Percentiles rank a stretch among this genome's conserved stretches.
These are phyloP conservation scores for Blastobotrys buckinghamii DNA, from an alignment of 1,139 yeast species.

Conservation along the genomic window DNA sequence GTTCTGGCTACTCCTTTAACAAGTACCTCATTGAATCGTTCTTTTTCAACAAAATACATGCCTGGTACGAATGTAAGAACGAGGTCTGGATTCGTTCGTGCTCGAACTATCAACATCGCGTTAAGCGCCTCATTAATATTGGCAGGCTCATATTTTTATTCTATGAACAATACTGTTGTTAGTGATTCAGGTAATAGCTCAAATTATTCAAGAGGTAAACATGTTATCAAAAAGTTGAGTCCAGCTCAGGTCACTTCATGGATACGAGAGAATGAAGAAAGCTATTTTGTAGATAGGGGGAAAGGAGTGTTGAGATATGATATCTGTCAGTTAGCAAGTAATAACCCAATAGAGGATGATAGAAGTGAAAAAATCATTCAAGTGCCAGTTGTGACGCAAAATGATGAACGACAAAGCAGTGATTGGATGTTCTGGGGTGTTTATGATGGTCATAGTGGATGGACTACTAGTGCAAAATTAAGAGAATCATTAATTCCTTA, in stretches of 20 bases:
- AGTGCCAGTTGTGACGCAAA: constrained; percentile 50
- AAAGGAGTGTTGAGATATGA: constrained; percentile 93
- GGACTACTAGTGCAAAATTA: constrained; percentile 82
- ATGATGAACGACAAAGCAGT: constrained; percentile 39
- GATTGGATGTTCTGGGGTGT: constrained; percentile 97
- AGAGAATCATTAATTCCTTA: constrained; percentile 70
- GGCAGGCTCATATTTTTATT: constrained; percentile 7
- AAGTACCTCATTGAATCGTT: background rate
- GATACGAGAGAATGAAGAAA: constrained; percentile 71
- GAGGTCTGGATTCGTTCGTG: background rate
- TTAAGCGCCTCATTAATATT: constrained; percentile 10
- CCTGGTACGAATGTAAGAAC: background rate
- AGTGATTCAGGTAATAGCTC: constrained; percentile 6
- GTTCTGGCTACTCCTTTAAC: background rate
- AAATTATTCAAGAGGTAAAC: constrained; percentile 12
- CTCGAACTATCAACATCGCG: background rate
- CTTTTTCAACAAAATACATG: background rate
- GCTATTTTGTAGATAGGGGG: constrained; percentile 73
- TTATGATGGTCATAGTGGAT: constrained; percentile 97
- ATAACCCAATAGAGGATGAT: constrained; percentile 93
- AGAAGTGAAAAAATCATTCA: constrained; percentile 82
- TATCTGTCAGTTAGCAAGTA: constrained; percentile 82
- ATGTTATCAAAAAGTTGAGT: constrained; percentile 40
- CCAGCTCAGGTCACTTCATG: constrained; percentile 71
- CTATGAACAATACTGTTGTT: background rate